A percentile compares a stretch with the other conserved stretches of the same genome.
phyloP scores from a whole-genome alignment of 495 filamentous ascomycete genomes.

The Penicillium samsonianum region DNA sequence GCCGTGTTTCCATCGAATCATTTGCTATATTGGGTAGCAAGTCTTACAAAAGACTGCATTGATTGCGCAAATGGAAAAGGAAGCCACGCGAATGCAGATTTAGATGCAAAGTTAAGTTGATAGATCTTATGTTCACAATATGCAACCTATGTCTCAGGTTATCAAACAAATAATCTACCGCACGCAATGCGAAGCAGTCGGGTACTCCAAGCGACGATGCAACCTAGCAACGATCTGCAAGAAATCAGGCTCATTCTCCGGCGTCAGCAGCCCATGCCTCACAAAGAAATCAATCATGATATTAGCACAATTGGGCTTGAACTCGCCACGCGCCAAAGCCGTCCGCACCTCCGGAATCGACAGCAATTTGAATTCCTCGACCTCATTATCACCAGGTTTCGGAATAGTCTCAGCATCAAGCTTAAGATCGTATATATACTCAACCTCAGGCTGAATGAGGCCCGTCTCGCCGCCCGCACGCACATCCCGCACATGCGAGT shows the following conservation, averaged over 20 bases:
- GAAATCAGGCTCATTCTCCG: constrained; percentile 81
- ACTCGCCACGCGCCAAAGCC: constrained; percentile 68
- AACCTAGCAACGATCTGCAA: constrained; percentile 72
- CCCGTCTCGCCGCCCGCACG: constrained; percentile 82
- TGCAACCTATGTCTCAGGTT: background rate
- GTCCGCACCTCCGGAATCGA: constrained; percentile 72
- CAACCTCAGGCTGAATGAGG: constrained; percentile 86
- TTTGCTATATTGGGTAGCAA: background rate
- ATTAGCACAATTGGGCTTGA: constrained; percentile 92
- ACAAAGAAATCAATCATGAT: constrained; percentile 89
- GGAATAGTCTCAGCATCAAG: constrained; percentile 66
- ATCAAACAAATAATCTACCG: constrained; percentile 8
- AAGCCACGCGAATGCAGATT: background rate
- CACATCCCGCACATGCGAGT: constrained; percentile 77
- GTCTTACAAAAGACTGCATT: background rate
- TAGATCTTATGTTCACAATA: constrained; percentile 3
- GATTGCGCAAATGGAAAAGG: background rate
- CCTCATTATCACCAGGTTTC: constrained; percentile 80
- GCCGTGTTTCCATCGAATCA: background rate
- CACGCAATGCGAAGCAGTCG: constrained; percentile 51
- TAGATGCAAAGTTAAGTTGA: background rate
- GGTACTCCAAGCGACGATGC: constrained; percentile 82
- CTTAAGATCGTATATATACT: constrained; percentile 91
- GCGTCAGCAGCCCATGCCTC: constrained; percentile 76
- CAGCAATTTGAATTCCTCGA: constrained; percentile 78